These are phyloP conservation scores for Rhizopus microsporus DNA, from an alignment of 371 early-diverging fungal genomes.

Conservation along the genomic window DNA sequence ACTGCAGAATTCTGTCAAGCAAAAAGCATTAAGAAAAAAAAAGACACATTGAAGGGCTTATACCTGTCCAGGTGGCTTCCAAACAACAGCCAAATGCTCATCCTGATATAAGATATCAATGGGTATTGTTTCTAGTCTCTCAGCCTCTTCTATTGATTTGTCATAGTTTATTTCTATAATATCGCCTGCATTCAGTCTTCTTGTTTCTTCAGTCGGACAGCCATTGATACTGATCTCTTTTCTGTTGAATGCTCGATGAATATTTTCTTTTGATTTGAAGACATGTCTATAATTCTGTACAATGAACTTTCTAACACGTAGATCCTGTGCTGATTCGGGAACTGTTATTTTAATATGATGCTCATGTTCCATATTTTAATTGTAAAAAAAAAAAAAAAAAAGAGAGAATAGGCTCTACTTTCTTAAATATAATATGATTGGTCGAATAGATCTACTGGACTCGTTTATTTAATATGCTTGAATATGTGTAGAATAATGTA, in stretches of 20 bases:
- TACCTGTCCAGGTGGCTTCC: slow-evolving; percentile 58
- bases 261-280: slow-evolving; percentile 36
- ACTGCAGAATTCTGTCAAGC: slow-evolving; percentile 20
- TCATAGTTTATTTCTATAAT: slow-evolving; percentile 48
- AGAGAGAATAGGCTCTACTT: not conserved
- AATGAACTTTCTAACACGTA: slow-evolving; percentile 31
- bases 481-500: no score
- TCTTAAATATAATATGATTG: no score
- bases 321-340: slow-evolving; percentile 10
- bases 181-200: slow-evolving; percentile 40
- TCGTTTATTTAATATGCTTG: no score
- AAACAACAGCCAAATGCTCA: slow-evolving; percentile 49
- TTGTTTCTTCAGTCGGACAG: slow-evolving; percentile 42
- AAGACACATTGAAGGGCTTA: slow-evolving; percentile 14
- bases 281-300: slow-evolving; percentile 28
- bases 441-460: no score
- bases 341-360: slow-evolving; percentile 14
- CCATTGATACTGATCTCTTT: slow-evolving; percentile 55
- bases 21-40: slow-evolving; percentile 20
- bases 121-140: slow-evolving; percentile 33
- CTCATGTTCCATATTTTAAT: not conserved
- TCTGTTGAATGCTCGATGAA: slow-evolving; percentile 37
- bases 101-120: slow-evolving; percentile 50
- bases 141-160: slow-evolving; percentile 34
- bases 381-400: not conserved